These are phyloP conservation scores for Syzygium jambos DNA, from an alignment of 345 rosid genomes.

Conservation along the genomic window DNA sequence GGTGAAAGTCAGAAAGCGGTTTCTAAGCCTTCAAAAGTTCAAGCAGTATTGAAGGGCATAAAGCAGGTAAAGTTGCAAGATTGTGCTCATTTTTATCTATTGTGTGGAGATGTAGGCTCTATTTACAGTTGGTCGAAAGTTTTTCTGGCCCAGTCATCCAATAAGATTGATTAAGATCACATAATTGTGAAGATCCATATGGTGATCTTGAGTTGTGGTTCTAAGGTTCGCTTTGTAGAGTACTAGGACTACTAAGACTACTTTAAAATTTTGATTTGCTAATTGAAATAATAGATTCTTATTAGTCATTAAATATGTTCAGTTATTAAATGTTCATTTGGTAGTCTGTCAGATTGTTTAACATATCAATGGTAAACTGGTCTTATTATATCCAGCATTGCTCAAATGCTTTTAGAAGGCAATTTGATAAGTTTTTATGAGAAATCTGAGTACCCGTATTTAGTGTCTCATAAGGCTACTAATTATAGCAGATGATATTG, in stretches of 20 bases:
- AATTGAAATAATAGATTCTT: not conserved
- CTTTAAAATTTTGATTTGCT: not conserved
- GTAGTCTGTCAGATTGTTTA: not conserved
- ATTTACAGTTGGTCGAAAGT: not conserved
- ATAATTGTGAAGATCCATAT: not conserved
- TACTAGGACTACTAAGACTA: not conserved
- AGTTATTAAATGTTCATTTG: not conserved
- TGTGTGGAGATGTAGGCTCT: not conserved
- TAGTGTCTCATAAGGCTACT: not conserved
- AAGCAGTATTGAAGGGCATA: slow-evolving; percentile 79
- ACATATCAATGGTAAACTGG: not conserved
- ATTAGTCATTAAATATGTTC: not conserved
- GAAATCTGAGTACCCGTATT: not conserved
- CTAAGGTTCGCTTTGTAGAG: not conserved
- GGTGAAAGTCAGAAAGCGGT: slow-evolving; percentile 52
- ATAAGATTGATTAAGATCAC: not conserved
- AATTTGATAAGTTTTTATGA: not conserved
- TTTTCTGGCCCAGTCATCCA: not conserved
- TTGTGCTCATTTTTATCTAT: not conserved
- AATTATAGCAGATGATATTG: not conserved
- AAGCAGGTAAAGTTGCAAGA: slow-evolving; percentile 44
- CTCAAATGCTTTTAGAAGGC: not conserved
- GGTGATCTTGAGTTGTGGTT: not conserved
- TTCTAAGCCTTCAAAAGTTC: slow-evolving; percentile 60
- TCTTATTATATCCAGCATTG: not conserved